Base-by-base conservation (phyloP, 192 early-diverging fungal genomes). In the Tieghemiomyces parasiticus region DNA sequence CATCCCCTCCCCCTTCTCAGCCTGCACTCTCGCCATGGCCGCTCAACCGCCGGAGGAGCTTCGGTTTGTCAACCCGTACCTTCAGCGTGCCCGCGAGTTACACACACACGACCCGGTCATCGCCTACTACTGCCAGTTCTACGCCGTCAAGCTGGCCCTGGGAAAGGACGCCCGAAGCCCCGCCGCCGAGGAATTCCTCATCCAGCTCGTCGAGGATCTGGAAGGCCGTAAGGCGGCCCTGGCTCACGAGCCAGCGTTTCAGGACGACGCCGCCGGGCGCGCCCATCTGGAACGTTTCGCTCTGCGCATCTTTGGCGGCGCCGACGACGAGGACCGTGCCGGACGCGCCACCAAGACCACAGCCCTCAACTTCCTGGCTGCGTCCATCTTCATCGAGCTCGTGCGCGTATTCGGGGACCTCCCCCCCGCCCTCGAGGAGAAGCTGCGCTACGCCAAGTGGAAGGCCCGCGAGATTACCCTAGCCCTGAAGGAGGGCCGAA, bases 381-480 rank as follows among this genome's bases (percentile, higher is more conserved):
- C 93, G 1, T 85, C 92, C 16, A 82, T 86, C 47, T 98, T 95
- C 66, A 59, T 98, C 47, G 93, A 98, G 56, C 51, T 95, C 9
- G 59, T 95, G 20, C 86, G 81, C 30, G 79, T 83, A 14, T 94
- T 95, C 81, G 88, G 89, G 4, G 80, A 83, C 1, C 61, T 91
- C 28, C 78, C 80, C 20, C 61, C 76, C 4, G 89, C 86, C 45
- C 67, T 85, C 31, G 54, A 49, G 1, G 84, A 90, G 61, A 99
- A 95, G 70, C 87, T 97, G 59, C 90, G 84, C 62, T 99, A 99
- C 66, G 82, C 94, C 1, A 94, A 95, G 64, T 99, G 88, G 84
- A 88, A 95, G 53, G 94, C 94, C 2, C 81, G 87, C 0, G 91
- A 97, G 65, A 99, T 99, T 31, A 73, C 93, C 31, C 95, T 90